Percentiles rank a stretch among this genome's conserved stretches.
phyloP scores from a whole-genome alignment of 164 flowering plant genomes.

The Akebia trifoliata region DNA sequence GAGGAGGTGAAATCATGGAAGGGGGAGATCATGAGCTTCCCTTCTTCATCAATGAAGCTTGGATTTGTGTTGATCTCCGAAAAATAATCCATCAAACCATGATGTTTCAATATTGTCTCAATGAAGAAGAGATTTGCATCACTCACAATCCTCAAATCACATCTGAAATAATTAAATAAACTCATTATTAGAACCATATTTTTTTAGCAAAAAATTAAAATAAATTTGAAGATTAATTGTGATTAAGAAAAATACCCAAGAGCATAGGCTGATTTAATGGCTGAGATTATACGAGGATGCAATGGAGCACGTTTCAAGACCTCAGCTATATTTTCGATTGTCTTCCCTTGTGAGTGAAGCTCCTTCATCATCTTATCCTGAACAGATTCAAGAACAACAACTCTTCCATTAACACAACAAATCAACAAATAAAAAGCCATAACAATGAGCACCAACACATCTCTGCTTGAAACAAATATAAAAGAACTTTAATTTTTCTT shows the following conservation, averaged over 20 bases:
- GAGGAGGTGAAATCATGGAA: constrained; percentile 37
- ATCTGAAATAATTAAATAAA: too few species aligned
- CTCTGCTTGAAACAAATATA: too few species aligned
- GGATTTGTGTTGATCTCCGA: constrained; percentile 70
- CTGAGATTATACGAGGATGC: constrained; percentile 42
- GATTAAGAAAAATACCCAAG: constrained; percentile 48
- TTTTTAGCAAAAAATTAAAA: too few species aligned
- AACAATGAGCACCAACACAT: too few species aligned
- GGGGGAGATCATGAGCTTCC: constrained; percentile 62
- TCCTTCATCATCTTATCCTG: constrained; percentile 37
- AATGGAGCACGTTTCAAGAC: constrained; percentile 44
- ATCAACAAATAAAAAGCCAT: too few species aligned
- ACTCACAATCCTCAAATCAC: constrained; percentile 72
- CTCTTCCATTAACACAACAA: too few species aligned
- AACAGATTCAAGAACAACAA: not conserved
- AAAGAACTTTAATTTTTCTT: too few species aligned
- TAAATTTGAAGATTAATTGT: not conserved
- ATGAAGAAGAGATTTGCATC: constrained; percentile 78
- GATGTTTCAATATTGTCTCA: constrained; percentile 65
- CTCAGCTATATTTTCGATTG: constrained; percentile 46
- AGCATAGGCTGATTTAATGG: constrained; percentile 51
- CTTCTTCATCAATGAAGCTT: constrained; percentile 42
- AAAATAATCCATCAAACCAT: constrained; percentile 59
- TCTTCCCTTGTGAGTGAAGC: constrained; percentile 25
- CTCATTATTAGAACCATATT: too few species aligned